Evolutionary conservation across 257 asterid genomes (phyloP), one percentile per base, ranked within the genome.

Genomic region (Salvia rosmarinus): DNA sequence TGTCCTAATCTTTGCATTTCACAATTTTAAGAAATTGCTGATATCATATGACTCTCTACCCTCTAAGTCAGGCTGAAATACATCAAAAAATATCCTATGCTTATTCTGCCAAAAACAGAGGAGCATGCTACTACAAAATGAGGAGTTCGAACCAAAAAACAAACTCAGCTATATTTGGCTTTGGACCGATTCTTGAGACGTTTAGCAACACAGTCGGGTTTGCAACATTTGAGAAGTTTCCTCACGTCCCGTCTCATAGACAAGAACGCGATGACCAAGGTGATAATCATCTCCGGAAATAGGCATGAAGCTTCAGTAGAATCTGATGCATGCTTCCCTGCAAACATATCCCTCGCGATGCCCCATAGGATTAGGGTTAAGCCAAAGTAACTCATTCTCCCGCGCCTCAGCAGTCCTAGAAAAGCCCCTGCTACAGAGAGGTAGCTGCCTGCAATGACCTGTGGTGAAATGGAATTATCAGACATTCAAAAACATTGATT

Each of bases 361-460:
- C 94, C 94, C 90, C 88, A 87, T 4, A 81, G 50, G 55, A 85
- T 79, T 51, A 89, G 85, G 60, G 35, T 61, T 43, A 80, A 16
- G 7, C 96, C 96, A 14, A 76, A 68, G 16, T 84, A 62, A 76
- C 90, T 80, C 82, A 83, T 62, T 79, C 90, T 82, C 32, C 90
- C 85, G 0, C 82, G 71, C 71, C 67, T 75, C 3, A 81, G 52
- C 49, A 85, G 67, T 20, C 96, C 87, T 28, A 85, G 51, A 37
- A 85, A 40, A 62, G 96, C 89, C 52, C 94, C 96, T 0, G 84
- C 85, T 14, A 89, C 83, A 58, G 85, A 80, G 14, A 89, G 75
- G 78, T 82, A 87, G 78, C 94, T 81, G 50, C 96, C 96, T 19
- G 74, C 83, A 67, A 84, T 69, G 72, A 89, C 85, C 96, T 87